These are phyloP conservation scores for Petrea volubilis DNA, from an alignment of 257 asterid genomes.

Conservation along the genomic window DNA sequence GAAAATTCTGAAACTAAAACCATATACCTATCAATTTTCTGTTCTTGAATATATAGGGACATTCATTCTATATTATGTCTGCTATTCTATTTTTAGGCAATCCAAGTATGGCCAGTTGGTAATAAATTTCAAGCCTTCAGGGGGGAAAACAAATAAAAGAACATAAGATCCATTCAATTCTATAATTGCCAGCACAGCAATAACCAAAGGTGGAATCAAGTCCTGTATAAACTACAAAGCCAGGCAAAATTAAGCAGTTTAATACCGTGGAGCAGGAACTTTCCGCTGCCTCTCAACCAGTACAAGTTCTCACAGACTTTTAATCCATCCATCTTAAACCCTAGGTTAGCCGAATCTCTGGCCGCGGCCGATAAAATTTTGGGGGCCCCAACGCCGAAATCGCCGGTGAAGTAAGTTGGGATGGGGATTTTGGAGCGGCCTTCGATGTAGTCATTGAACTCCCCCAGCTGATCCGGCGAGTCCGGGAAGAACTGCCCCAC, in stretches of 20 bases:
- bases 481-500: constrained; percentile 97
- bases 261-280: constrained; percentile 74
- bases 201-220: not conserved
- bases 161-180: not conserved
- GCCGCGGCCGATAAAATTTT: constrained; percentile 61
- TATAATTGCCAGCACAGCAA: not conserved
- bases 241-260: not conserved
- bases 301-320: constrained; percentile 74
- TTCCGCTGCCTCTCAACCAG: constrained; percentile 96
- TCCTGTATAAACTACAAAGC: not conserved
- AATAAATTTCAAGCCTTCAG: not conserved
- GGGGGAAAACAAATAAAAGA: not conserved
- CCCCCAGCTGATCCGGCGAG: constrained; percentile 66
- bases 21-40: not conserved
- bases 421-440: constrained; percentile 68
- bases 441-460: constrained; percentile 71
- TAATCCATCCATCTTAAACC: constrained; percentile 97
- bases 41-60: not conserved
- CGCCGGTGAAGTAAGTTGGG: constrained; percentile 92
- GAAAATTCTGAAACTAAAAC: not conserved
- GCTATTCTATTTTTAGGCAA: not conserved
- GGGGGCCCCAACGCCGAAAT: constrained; percentile 76
- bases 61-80: not conserved
- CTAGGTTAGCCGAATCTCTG: constrained; percentile 64
- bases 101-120: constrained; percentile 3